Conservation (phyloP, 2,329 filamentous ascomycete species). For the Cladosporium colombiae region DNA sequence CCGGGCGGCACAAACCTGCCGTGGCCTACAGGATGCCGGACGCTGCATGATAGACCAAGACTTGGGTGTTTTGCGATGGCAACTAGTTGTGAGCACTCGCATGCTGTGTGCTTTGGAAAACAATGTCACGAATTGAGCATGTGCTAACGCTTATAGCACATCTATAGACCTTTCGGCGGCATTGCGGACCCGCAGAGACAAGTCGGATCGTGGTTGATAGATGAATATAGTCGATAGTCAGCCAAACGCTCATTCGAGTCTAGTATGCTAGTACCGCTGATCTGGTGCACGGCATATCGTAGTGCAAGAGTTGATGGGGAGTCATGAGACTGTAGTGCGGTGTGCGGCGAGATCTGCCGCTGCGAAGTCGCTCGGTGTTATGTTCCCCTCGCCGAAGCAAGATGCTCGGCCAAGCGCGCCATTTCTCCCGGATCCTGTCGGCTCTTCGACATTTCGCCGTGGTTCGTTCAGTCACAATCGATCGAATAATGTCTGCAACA, state of each 20-base stretch:
- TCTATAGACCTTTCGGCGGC: background rate
- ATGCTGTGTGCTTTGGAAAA: background rate
- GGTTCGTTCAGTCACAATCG: background rate
- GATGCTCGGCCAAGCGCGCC: constrained; percentile 1
- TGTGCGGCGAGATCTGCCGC: background rate
- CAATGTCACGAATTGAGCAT: background rate
- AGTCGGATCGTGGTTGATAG: background rate
- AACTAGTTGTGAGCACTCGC: background rate
- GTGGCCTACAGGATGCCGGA: background rate
- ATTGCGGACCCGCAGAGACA: background rate
- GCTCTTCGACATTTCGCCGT: constrained; percentile 5
- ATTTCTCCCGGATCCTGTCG: background rate
- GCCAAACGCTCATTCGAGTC: no score
- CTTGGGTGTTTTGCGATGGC: background rate
- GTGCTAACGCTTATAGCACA: background rate
- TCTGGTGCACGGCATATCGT: background rate
- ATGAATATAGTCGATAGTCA: background rate
- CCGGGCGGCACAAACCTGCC: constrained; percentile 6
- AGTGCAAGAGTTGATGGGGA: background rate
- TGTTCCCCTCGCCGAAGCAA: background rate
- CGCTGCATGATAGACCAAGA: background rate
- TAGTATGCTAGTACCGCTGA: background rate
- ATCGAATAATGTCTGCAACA: constrained; percentile 5
- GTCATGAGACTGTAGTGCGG: background rate
- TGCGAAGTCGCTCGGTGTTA: background rate